Conservation (phyloP, 495 filamentous ascomycete species). For the Chaetomium cochliodes region DNA sequence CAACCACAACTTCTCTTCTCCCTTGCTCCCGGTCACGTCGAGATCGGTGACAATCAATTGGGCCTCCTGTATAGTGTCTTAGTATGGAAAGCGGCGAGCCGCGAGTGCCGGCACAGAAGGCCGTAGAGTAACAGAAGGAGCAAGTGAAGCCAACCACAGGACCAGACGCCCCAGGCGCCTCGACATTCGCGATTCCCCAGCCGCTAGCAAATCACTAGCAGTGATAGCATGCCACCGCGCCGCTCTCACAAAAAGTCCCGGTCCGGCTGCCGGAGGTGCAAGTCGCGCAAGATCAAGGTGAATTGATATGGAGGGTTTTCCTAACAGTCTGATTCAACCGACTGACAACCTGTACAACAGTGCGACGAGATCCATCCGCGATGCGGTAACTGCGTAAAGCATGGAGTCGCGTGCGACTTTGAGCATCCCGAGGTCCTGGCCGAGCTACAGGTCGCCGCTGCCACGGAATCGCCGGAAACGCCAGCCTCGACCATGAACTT, state of each 20-base stretch:
- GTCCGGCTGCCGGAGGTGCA: slow-evolving; percentile 60
- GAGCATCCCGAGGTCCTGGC: slow-evolving; percentile 46
- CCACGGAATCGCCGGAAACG: slow-evolving; percentile 23
- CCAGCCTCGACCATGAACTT: slow-evolving; percentile 35
- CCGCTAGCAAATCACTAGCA: slow-evolving; percentile 7
- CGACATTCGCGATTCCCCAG: neutral
- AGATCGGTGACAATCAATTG: slow-evolving; percentile 7
- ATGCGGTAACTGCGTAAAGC: slow-evolving; percentile 62
- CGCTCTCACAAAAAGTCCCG: slow-evolving; percentile 64
- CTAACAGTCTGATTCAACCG: neutral
- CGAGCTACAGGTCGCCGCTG: slow-evolving; percentile 32
- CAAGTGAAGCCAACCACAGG: neutral
- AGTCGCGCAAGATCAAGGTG: slow-evolving; percentile 63
- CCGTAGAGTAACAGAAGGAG: slow-evolving; percentile 16
- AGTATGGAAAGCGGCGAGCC: slow-evolving; percentile 22
- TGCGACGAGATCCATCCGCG: slow-evolving; percentile 63
- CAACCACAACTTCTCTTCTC: neutral
- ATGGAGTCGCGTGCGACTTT: slow-evolving; percentile 63
- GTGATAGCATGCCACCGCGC: slow-evolving; percentile 51
- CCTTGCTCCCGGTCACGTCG: neutral
- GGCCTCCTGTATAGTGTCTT: neutral
- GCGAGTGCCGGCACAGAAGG: slow-evolving; percentile 28
- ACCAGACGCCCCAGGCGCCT: neutral
- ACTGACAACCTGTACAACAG: slow-evolving; percentile 32
- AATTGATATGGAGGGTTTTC: neutral